Percentiles rank a stretch among this genome's conserved stretches.
phyloP scores from a whole-genome alignment of 1,139 yeast genomes.

The Wickerhamiella infanticola region DNA sequence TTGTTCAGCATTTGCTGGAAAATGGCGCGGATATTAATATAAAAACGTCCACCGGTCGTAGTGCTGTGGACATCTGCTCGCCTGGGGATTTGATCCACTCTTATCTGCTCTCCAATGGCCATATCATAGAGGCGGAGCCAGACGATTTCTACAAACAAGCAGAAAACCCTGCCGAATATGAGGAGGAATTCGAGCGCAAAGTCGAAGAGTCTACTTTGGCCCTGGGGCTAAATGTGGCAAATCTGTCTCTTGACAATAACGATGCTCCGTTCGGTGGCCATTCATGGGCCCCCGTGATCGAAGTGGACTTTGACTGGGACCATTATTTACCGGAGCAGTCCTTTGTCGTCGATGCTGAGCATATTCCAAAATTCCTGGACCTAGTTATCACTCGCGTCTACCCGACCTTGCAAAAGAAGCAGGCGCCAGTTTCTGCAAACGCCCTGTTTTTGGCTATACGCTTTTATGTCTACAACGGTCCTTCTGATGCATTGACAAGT shows the following conservation, averaged over 20 bases:
- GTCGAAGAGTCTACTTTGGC: constrained; percentile 9
- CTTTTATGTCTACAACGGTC: constrained; percentile 27
- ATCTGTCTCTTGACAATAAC: background rate
- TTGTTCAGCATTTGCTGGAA: constrained; percentile 24
- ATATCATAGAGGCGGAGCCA: constrained; percentile 13
- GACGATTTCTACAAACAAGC: constrained; percentile 21
- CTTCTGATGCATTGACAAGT: constrained; percentile 8
- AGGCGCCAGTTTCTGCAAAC: constrained; percentile 30
- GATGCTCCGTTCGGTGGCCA: background rate
- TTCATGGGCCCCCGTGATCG: background rate
- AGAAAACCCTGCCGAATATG: constrained; percentile 17
- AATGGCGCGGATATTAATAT: constrained; percentile 23
- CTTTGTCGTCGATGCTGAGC: constrained; percentile 9
- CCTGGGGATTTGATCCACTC: constrained; percentile 21
- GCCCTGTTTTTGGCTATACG: constrained; percentile 28
- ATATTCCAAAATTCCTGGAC: constrained; percentile 23
- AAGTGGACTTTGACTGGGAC: constrained; percentile 13
- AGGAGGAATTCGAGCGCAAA: constrained; percentile 15
- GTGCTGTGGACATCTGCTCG: constrained; percentile 26
- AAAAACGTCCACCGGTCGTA: constrained; percentile 23
- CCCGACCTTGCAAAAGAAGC: constrained; percentile 26
- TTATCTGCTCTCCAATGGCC: constrained; percentile 19
- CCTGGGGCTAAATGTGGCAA: constrained; percentile 4
- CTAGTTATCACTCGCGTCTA: constrained; percentile 24
- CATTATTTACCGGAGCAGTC: constrained; percentile 10